Evolutionary conservation across 139 green algal genomes (phyloP).

Genomic region (Closterium sp.): DNA sequence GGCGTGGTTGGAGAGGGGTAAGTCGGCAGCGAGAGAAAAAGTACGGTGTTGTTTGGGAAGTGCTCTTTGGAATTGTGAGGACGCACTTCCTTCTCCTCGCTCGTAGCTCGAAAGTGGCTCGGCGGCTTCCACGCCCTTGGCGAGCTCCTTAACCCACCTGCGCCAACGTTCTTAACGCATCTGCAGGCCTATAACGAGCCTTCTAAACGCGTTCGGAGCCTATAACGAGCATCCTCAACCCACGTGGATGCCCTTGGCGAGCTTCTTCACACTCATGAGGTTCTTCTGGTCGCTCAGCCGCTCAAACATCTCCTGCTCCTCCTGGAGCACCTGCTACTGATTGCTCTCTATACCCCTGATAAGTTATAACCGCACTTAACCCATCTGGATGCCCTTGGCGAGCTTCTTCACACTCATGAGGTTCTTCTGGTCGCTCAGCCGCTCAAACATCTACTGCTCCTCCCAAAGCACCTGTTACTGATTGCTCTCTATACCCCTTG

Average conservation of each 20-base stretch:
- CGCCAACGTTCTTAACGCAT: no score
- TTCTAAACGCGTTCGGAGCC: no score
- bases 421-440: conserved; percentile 82
- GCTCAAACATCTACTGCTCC: conserved; percentile 88
- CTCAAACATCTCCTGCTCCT: conserved; percentile 91
- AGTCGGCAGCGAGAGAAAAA: not conserved
- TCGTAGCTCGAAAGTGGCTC: conserved; percentile 68
- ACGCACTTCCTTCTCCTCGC: conserved; percentile 62
- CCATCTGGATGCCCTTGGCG: conserved; percentile 64
- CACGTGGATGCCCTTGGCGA: conserved; percentile 69
- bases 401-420: conserved; percentile 91
- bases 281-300: no score
- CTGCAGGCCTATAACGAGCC: no score
- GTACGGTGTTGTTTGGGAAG: no score
- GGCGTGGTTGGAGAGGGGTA: not conserved
- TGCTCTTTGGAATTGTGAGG: no score
- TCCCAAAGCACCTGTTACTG: conserved; percentile 67
- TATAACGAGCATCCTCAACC: not conserved
- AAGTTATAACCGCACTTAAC: not conserved
- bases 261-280: conserved; percentile 88
- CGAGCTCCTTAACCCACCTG: conserved; percentile 55
- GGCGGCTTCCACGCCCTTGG: conserved; percentile 84
- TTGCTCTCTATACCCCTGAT: no score
- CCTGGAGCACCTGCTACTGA: conserved; percentile 61
- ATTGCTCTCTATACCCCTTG: conserved; percentile 51